Evolutionary conservation across 108 stramenopile genomes (phyloP), one percentile per base, ranked within the genome.

Genomic region (Skeletonema marinoi): DNA sequence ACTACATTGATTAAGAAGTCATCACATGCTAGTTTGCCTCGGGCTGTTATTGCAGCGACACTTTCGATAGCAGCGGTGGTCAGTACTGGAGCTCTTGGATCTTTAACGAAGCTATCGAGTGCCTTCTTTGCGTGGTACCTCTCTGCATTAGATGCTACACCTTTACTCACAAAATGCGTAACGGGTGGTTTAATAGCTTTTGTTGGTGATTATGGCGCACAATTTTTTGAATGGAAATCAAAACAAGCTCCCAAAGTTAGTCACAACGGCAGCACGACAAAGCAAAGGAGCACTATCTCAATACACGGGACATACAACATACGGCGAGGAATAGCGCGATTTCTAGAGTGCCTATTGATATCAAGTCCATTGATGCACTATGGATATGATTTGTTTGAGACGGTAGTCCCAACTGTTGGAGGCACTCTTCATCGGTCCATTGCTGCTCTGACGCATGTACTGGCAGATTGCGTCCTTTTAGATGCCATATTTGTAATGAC

Each of bases 391-490:
- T 67, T 73, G n/a, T 83, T 77, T 32, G 82, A 83, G 42, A 68
- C 51, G 17, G 33, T 83, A 60, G 41, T 83, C 7, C 82, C 82
- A 50, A 39, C 39, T 1, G 50, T 50, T 50, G 50, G 16, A n/a
- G 50, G 50, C 6, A n/a, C 50, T 11, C 17, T 50, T 19, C 17
- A 50, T 50, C 30, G 71, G 51, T 83, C 77, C 11, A 10, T 38
- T 1, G 69, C 75, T 6, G 67, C 82, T 13, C 61, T 75, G 9
- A 56, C 64, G 32, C 82, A 83, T 54, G 82, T 83, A 39, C 46
- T 73, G 29, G 73, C 77, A 59, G 82, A 83, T 54, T 77, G 77
- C 60, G 59, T 77, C 13, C 32, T 83, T 44, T 73, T 83, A 76
- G 60, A 54, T 14, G 59, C 73, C 1, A 38, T 83, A n/a, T 83